Evolutionary conservation across 2,329 filamentous ascomycete species (phyloP).

Genomic region (Aspergillus fumigatiaffinis): DNA sequence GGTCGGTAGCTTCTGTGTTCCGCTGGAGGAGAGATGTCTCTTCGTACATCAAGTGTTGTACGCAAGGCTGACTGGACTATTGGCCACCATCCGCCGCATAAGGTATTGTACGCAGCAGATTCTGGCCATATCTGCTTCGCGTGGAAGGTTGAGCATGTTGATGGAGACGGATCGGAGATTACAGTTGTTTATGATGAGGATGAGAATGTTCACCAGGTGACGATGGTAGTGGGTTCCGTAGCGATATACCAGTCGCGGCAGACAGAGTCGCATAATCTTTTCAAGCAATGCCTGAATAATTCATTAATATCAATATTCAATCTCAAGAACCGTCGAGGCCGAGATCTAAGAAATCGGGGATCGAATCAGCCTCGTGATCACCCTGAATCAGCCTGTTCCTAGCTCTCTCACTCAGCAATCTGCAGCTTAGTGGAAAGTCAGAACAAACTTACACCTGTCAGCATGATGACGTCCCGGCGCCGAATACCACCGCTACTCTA

Average conservation of each 20-base stretch:
- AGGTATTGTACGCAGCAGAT: slow-evolving; percentile 23
- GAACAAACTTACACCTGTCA: too few relatives aligned
- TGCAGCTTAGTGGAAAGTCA: too few relatives aligned
- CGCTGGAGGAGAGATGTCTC: slow-evolving; percentile 23
- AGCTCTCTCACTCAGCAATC: too few relatives aligned
- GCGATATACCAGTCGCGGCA: neutral
- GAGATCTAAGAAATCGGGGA: too few relatives aligned
- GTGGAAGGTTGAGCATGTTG: slow-evolving; percentile 26
- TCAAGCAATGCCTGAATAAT: neutral
- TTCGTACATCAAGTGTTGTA: slow-evolving; percentile 27
- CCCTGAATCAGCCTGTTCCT: too few relatives aligned
- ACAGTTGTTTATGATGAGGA: slow-evolving; percentile 27
- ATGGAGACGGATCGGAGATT: slow-evolving; percentile 29
- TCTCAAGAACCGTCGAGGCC: too few relatives aligned
- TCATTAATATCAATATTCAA: neutral
- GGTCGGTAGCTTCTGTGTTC: slow-evolving; percentile 24
- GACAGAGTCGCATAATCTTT: neutral
- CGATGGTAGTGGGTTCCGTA: neutral
- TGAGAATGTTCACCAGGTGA: slow-evolving; percentile 20
- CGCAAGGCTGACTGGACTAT: slow-evolving; percentile 24
- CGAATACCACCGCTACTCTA: too few relatives aligned
- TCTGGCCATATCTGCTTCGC: slow-evolving; percentile 14
- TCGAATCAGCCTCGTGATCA: too few relatives aligned
- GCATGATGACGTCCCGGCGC: neutral
- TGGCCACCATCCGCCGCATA: slow-evolving; percentile 24